Conservation (phyloP, 2,329 filamentous ascomycete genomes). For the Tolypocladium tundrense region DNA sequence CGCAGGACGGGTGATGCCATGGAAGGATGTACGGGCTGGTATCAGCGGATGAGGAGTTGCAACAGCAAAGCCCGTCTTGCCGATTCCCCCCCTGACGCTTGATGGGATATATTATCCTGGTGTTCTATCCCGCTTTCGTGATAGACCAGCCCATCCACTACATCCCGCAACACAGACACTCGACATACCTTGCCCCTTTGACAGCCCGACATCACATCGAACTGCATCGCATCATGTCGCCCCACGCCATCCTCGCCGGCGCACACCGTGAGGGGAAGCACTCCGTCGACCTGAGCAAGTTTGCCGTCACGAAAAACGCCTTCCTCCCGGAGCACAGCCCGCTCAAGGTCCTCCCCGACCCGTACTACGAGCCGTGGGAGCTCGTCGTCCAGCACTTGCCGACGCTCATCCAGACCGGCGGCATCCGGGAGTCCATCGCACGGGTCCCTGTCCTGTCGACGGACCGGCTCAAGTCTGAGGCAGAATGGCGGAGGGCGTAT, state of each 20-base stretch:
- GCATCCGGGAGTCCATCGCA: conserved; percentile 53
- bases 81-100: neutral
- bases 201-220: neutral
- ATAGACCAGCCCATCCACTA: neutral
- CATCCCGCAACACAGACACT: neutral
- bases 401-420: conserved; percentile 50
- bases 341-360: conserved; percentile 50
- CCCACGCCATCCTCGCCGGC: conserved; percentile 24
- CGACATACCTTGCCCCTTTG: neutral
- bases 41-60: neutral
- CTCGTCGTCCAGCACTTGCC: conserved; percentile 57
- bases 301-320: conserved; percentile 45
- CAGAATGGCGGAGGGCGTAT: conserved; percentile 77
- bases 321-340: conserved; percentile 70
- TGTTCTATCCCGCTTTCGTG: neutral
- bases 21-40: neutral
- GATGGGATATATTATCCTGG: neutral
- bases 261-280: conserved; percentile 6
- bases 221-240: conserved; percentile 24
- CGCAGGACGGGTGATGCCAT: neutral
- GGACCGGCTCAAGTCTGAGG: conserved; percentile 47
- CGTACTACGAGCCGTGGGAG: conserved; percentile 78
- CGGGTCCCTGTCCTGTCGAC: conserved; percentile 61
- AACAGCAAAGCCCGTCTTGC: neutral
- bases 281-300: conserved; percentile 21